Percentiles rank a stretch among this genome's conserved stretches.
Evolutionary conservation across 1,284 basidiomycete species (phyloP).

Genomic region (Moesziomyces globuligerus): DNA sequence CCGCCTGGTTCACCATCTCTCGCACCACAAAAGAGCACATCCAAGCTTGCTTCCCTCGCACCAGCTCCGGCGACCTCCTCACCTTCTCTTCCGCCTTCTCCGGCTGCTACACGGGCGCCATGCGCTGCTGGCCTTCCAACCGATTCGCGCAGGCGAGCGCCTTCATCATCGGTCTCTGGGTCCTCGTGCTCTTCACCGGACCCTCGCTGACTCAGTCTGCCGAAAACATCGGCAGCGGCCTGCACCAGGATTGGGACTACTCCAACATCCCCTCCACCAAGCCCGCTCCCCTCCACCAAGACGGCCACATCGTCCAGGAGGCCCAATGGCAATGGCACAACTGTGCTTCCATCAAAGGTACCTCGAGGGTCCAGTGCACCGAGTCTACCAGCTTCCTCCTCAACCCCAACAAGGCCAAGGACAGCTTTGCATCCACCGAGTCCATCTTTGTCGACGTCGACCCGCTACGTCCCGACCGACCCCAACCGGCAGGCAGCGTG

Average conservation of each 20-base stretch:
- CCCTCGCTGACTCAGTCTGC: slow-evolving; percentile 19
- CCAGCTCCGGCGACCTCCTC: slow-evolving; percentile 31
- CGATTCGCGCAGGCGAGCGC: slow-evolving; percentile 54
- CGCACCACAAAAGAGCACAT: slow-evolving; percentile 46
- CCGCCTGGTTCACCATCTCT: slow-evolving; percentile 40
- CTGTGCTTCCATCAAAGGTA: slow-evolving; percentile 43
- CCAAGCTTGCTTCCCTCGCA: slow-evolving; percentile 44
- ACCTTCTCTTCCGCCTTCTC: slow-evolving; percentile 36
- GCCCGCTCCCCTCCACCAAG: slow-evolving; percentile 51
- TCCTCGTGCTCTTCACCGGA: slow-evolving; percentile 53
- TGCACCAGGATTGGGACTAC: slow-evolving; percentile 48
- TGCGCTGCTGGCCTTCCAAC: slow-evolving; percentile 54
- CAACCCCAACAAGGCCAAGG: slow-evolving; percentile 41
- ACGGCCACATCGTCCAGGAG: slow-evolving; percentile 46
- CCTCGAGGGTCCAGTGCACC: slow-evolving; percentile 35
- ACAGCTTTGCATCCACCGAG: slow-evolving; percentile 47
- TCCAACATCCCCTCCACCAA: slow-evolving; percentile 29
- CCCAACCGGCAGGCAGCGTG: slow-evolving; percentile 36
- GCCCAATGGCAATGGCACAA: slow-evolving; percentile 49
- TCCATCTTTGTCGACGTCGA: slow-evolving; percentile 53
- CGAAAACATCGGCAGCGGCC: slow-evolving; percentile 17
- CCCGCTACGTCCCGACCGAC: slow-evolving; percentile 30
- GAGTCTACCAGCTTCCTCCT: slow-evolving; percentile 39
- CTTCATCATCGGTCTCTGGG: slow-evolving; percentile 55
- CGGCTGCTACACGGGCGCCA: slow-evolving; percentile 22